Evolutionary conservation across 306 rosid species (phyloP).

Genomic region (Cyamopsis tetragonoloba): DNA sequence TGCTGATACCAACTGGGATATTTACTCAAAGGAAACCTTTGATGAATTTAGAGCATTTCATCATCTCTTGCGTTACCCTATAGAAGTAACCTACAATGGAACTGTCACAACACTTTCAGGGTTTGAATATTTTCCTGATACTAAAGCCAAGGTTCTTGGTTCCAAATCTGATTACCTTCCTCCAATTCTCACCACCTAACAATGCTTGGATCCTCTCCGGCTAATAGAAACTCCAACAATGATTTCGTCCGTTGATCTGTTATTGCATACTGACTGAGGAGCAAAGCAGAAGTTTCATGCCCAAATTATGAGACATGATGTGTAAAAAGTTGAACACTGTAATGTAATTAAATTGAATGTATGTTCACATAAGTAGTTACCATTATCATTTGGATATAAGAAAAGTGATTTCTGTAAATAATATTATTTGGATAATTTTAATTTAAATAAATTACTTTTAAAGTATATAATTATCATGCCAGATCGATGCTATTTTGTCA

Average conservation of each 20-base stretch:
- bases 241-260: too few relatives aligned
- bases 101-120: conserved; percentile 9
- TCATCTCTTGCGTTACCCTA: conserved; percentile 38
- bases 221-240: too few relatives aligned
- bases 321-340: background rate
- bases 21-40: conserved; percentile 19
- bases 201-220: too few relatives aligned
- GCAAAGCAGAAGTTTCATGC: too few relatives aligned
- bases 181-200: conserved; percentile 46
- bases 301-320: background rate
- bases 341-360: conserved; percentile 12
- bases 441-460: too few relatives aligned
- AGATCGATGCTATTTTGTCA: too few relatives aligned
- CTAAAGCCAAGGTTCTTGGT: conserved; percentile 38
- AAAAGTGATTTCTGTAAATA: too few relatives aligned
- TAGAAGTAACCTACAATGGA: conserved; percentile 26
- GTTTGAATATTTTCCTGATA: conserved; percentile 40
- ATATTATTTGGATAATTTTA: too few relatives aligned
- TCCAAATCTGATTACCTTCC: conserved; percentile 30
- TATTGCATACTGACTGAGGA: too few relatives aligned
- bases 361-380: background rate
- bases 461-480: too few relatives aligned
- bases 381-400: background rate
- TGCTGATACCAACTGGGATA: conserved; percentile 32
- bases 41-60: conserved; percentile 9